Percentiles rank a stretch among this genome's conserved stretches.
phyloP scores from a whole-genome alignment of 805 yeast genomes.

The Metschnikowia amazonensis region DNA sequence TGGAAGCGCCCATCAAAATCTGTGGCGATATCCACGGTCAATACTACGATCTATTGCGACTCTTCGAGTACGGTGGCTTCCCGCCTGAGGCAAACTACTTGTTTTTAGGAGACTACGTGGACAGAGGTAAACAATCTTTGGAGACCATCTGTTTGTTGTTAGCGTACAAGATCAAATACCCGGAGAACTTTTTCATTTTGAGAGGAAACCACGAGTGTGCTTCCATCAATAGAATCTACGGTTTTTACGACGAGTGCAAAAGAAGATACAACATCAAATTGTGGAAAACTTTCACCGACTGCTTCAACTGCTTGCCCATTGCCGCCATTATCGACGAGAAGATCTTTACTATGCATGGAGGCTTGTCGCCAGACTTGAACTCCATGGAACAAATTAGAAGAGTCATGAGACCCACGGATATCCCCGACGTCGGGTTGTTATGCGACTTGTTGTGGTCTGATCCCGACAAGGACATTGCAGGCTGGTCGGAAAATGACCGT shows the following conservation, averaged over 20 bases:
- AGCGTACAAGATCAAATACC: conserved; percentile 96
- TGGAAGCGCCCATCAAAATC: conserved; percentile 93
- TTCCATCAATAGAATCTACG: conserved; percentile 94
- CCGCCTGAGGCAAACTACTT: conserved; percentile 98
- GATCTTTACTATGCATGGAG: conserved; percentile 99
- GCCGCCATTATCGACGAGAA: conserved; percentile 98
- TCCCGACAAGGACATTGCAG: conserved; percentile 96
- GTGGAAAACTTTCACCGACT: conserved; percentile 98
- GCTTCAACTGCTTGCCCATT: conserved; percentile 96
- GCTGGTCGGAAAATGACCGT: conserved; percentile 99
- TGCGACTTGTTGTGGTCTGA: conserved; percentile 98
- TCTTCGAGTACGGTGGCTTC: conserved; percentile 97
- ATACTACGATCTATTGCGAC: conserved; percentile 89
- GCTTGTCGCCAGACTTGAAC: conserved; percentile 93
- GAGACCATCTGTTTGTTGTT: conserved; percentile 92
- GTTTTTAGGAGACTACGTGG: conserved; percentile 95
- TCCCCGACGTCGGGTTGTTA: conserved; percentile 94
- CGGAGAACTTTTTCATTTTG: conserved; percentile 93
- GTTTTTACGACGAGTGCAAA: conserved; percentile 97
- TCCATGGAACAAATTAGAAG: conserved; percentile 98
- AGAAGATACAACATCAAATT: conserved; percentile 97
- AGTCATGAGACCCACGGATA: conserved; percentile 98
- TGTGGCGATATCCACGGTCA: conserved; percentile 99
- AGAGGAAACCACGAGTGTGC: conserved; percentile 99
- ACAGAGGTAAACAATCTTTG: conserved; percentile 95